phyloP scores from a whole-genome alignment of 805 yeast species.

The Yarrowia bubula region DNA sequence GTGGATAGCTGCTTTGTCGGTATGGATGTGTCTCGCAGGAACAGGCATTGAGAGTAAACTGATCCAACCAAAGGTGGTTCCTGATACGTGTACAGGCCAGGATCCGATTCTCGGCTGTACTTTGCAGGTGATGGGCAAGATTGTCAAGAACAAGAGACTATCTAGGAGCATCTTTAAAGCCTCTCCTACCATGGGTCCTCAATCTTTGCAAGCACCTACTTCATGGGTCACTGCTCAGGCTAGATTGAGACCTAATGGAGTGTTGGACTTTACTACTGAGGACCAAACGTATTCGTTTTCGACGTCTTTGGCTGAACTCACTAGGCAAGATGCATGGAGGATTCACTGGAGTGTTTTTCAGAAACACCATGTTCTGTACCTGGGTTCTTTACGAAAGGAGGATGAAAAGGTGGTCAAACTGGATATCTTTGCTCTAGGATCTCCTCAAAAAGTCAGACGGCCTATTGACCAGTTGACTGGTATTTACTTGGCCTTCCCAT shows the following conservation, averaged over 20 bases:
- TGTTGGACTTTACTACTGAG: constrained; percentile 5
- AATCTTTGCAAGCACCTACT: neutral
- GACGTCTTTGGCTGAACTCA: neutral
- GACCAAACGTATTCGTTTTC: constrained; percentile 15
- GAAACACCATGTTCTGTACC: constrained; percentile 11
- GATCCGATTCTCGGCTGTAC: neutral
- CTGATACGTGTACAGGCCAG: neutral
- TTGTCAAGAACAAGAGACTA: constrained; percentile 9
- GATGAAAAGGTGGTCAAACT: constrained; percentile 19
- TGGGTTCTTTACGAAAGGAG: constrained; percentile 8
- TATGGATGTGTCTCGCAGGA: constrained; percentile 20
- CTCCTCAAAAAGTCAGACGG: neutral
- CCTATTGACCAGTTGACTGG: constrained; percentile 18
- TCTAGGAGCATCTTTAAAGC: neutral
- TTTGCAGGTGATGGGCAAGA: constrained; percentile 11
- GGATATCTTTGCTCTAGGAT: neutral
- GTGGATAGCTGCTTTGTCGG: constrained; percentile 3
- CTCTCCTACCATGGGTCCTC: neutral
- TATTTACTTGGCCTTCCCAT: neutral
- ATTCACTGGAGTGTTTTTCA: constrained; percentile 20
- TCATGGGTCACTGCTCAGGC: neutral
- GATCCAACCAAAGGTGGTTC: neutral
- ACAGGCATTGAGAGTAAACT: constrained; percentile 5
- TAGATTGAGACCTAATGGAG: neutral
- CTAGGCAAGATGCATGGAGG: constrained; percentile 4